These are phyloP conservation scores for Phytophthora macrochlamydospora DNA, from an alignment of 352 stramenopile species.

Conservation along the genomic window DNA sequence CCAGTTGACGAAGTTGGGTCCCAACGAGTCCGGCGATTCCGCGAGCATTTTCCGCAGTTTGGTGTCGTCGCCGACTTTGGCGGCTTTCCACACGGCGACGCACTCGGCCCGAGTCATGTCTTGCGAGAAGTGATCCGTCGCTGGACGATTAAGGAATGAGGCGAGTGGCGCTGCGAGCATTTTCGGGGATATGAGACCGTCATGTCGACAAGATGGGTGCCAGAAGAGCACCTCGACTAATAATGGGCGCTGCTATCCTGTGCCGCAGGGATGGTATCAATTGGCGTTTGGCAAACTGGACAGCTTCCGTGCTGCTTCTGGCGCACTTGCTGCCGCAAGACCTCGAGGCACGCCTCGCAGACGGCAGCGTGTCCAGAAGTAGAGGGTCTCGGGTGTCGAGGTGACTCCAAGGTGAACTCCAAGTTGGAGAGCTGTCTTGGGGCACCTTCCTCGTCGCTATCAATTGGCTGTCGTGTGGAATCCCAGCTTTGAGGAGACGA, in stretches of 20 bases:
- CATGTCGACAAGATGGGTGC: not conserved
- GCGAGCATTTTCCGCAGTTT: conserved; percentile 31
- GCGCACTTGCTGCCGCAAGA: not conserved
- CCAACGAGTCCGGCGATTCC: conserved; percentile 22
- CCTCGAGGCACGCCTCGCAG: conserved; percentile 32
- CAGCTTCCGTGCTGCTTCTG: conserved; percentile 10
- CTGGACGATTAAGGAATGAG: conserved; percentile 23
- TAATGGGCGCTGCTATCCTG: not conserved
- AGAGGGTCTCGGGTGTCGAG: conserved; percentile 33
- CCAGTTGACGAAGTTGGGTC: conserved; percentile 40
- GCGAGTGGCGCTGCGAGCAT: not conserved
- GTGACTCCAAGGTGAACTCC: conserved; percentile 15
- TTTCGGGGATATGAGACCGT: not conserved
- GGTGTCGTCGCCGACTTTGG: conserved; percentile 30
- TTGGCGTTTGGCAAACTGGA: conserved; percentile 33
- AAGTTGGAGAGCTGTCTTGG: not conserved
- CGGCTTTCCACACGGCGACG: conserved; percentile 38
- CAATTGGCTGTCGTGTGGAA: not conserved
- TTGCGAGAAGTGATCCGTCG: not conserved
- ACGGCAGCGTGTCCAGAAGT: conserved; percentile 39
- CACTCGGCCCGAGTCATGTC: conserved; percentile 40
- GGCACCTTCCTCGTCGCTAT: not conserved
- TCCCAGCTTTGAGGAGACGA: conserved; percentile 3
- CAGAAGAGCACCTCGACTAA: not conserved
- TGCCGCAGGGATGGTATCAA: conserved; percentile 5